phyloP scores from a whole-genome alignment of 2,329 filamentous ascomycete genomes.

The Paramyrothecium roridum region DNA sequence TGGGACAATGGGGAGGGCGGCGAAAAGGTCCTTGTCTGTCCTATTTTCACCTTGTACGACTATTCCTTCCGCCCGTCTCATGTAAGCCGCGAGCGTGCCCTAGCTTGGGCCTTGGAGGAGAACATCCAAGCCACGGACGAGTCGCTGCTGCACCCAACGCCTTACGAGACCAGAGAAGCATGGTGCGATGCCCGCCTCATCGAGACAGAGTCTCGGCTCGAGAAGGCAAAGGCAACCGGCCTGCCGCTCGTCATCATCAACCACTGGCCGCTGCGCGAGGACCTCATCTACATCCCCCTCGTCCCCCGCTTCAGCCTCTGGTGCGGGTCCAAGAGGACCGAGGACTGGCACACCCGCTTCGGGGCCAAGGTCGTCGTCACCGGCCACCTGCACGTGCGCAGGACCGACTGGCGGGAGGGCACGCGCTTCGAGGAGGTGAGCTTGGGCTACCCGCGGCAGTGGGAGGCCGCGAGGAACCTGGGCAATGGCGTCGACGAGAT shows the following conservation, averaged over 20 bases:
- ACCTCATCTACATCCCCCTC: constrained; percentile 27
- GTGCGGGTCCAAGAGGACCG: constrained; percentile 32
- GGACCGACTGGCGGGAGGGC: constrained; percentile 34
- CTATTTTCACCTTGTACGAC: constrained; percentile 58
- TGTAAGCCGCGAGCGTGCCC: constrained; percentile 41
- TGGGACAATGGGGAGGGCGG: constrained; percentile 50
- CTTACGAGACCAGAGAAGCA: constrained; percentile 25
- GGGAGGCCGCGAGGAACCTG: constrained; percentile 22
- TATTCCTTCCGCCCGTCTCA: constrained; percentile 51
- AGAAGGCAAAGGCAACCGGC: constrained; percentile 5
- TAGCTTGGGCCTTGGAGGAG: constrained; percentile 30
- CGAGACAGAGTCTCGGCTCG: constrained; percentile 21
- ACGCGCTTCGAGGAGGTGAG: constrained; percentile 34
- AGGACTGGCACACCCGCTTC: constrained; percentile 31
- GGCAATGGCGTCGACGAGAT: constrained; percentile 28
- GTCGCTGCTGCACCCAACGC: constrained; percentile 31
- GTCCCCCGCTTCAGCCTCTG: constrained; percentile 34
- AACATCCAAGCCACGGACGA: constrained; percentile 34
- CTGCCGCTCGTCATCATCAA: constrained; percentile 29
- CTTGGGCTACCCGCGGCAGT: constrained; percentile 33
- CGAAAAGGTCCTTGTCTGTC: constrained; percentile 46
- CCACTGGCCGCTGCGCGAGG: constrained; percentile 34
- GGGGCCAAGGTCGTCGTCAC: constrained; percentile 30
- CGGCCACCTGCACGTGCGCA: constrained; percentile 32
- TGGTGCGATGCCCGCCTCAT: constrained; percentile 28